phyloP scores from a whole-genome alignment of 1,284 basidiomycete species.

The Anthracocystis setariae region DNA sequence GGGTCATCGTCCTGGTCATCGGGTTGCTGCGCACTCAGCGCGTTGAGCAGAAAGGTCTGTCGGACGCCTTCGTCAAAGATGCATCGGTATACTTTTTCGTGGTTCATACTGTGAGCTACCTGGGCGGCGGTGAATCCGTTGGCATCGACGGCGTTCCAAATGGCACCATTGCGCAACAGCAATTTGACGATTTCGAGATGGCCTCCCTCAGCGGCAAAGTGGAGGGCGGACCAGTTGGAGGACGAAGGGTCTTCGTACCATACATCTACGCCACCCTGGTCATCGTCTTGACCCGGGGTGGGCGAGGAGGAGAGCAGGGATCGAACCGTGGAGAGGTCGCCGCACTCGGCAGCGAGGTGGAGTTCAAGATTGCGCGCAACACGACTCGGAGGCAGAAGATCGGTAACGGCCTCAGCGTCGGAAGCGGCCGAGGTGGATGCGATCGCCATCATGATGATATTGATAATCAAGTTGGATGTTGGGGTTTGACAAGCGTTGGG shows the following conservation, averaged over 20 bases:
- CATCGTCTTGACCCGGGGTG: not conserved
- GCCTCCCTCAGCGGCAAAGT: conserved; percentile 85
- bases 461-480: no score
- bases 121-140: conserved; percentile 62
- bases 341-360: conserved; percentile 49
- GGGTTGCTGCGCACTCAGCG: conserved; percentile 34
- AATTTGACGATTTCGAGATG: conserved; percentile 75
- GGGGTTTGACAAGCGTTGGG: no score
- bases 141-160: conserved; percentile 80
- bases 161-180: conserved; percentile 82
- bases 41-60: conserved; percentile 51
- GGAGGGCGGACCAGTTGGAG: conserved; percentile 78
- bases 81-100: conserved; percentile 46
- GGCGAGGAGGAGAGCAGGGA: conserved; percentile 34
- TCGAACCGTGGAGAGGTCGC: conserved; percentile 40
- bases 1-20: no score
- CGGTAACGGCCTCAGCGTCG: conserved; percentile 19
- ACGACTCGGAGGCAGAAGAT: conserved; percentile 36
- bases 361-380: conserved; percentile 51
- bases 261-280: conserved; percentile 71
- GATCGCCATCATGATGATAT: not conserved
- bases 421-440: conserved; percentile 6
- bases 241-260: conserved; percentile 82
- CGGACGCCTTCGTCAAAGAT: conserved; percentile 69
- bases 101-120: conserved; percentile 60